These are phyloP conservation scores for Solanum chacoense DNA, from an alignment of 305 asterid species.

Conservation along the genomic window DNA sequence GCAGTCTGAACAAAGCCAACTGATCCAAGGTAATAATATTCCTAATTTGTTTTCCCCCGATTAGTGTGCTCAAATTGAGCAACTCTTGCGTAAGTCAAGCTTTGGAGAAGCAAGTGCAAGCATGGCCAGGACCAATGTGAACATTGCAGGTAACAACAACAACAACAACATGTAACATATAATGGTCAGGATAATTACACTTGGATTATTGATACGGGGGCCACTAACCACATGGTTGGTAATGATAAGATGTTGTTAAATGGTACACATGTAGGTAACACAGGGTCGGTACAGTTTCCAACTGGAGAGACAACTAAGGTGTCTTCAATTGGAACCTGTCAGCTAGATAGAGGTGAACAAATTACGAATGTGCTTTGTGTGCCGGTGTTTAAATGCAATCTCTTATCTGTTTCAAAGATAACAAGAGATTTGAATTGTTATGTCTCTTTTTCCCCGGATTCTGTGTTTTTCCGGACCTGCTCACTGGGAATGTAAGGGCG, in stretches of 20 bases:
- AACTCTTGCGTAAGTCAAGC: no score
- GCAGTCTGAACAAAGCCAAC: no score
- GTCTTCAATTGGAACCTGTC: not conserved
- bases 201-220: not conserved
- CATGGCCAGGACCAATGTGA: not conserved
- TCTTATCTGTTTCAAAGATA: not conserved
- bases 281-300: not conserved
- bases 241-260: not conserved
- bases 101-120: not conserved
- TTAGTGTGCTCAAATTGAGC: no score
- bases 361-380: not conserved
- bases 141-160: not conserved
- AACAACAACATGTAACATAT: no score
- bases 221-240: not conserved
- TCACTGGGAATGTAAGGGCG: not conserved
- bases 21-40: no score
- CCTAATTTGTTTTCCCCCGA: no score
- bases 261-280: not conserved
- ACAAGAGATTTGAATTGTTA: not conserved
- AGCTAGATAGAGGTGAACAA: not conserved
- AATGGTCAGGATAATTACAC: not conserved
- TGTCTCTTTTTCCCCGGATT: not conserved
- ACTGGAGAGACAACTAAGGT: not conserved
- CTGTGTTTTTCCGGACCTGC: not conserved
- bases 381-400: not conserved